phyloP scores from a whole-genome alignment of 805 yeast genomes.

The Myxozyma melibiosi region DNA sequence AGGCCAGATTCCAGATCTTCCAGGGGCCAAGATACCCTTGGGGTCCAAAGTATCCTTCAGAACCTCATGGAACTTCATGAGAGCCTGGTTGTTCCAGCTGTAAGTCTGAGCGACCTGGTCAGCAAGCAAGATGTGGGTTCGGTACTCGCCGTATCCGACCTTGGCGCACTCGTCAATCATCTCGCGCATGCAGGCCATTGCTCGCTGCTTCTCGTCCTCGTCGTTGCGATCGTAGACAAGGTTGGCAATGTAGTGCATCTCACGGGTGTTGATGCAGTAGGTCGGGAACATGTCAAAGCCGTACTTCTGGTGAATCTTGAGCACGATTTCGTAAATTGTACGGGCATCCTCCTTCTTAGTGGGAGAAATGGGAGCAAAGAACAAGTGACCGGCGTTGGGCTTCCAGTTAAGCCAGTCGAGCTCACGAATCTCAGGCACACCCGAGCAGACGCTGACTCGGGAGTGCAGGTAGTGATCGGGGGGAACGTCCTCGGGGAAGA shows the following conservation, averaged over 20 bases:
- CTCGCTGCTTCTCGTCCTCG: not conserved
- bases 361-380: constrained; percentile 8
- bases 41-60: constrained; percentile 7
- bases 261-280: constrained; percentile 4
- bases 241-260: constrained; percentile 11
- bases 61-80: constrained; percentile 2
- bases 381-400: constrained; percentile 7
- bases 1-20: constrained; percentile 12
- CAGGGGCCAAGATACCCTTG: constrained; percentile 6
- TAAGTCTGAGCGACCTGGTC: constrained; percentile 7
- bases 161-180: constrained; percentile 9
- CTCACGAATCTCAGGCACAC: constrained; percentile 7
- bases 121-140: constrained; percentile 6
- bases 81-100: constrained; percentile 9
- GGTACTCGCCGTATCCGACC: constrained; percentile 6
- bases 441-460: constrained; percentile 7
- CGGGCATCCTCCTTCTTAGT: constrained; percentile 4
- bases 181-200: constrained; percentile 12
- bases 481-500: constrained; percentile 5
- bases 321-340: not conserved
- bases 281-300: constrained; percentile 12
- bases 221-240: constrained; percentile 10
- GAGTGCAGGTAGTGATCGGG: constrained; percentile 7
- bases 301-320: not conserved
- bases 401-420: constrained; percentile 14